Evolutionary conservation across 2,329 filamentous ascomycete species (phyloP).

Genomic region (Fusarium setosum): DNA sequence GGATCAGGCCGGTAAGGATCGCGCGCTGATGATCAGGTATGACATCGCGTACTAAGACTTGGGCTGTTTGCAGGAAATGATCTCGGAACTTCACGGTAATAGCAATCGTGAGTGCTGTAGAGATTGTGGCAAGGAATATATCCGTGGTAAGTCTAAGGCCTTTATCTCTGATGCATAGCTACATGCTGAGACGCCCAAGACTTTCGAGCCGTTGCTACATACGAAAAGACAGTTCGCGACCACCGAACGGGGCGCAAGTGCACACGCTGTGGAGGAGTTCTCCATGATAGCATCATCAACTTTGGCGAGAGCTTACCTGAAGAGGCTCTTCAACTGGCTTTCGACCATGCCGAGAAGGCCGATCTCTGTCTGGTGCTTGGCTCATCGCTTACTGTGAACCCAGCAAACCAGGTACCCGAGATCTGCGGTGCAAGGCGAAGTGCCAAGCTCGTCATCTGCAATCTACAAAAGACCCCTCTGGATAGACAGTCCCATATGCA

Average conservation of each 20-base stretch:
- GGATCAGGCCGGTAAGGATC: constrained; percentile 54
- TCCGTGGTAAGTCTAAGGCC: constrained; percentile 48
- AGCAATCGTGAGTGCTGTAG: constrained; percentile 58
- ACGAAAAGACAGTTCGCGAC: constrained; percentile 55
- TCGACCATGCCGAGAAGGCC: constrained; percentile 51
- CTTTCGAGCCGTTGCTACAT: constrained; percentile 56
- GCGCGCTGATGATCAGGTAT: rapidly evolving
- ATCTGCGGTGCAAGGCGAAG: constrained; percentile 44
- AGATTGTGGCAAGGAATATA: constrained; percentile 58
- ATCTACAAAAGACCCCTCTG: constrained; percentile 57
- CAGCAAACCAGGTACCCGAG: constrained; percentile 55
- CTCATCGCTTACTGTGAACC: constrained; percentile 57
- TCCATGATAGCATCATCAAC: constrained; percentile 59
- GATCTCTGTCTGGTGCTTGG: constrained; percentile 60
- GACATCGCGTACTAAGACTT: not conserved
- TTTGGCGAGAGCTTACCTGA: constrained; percentile 54
- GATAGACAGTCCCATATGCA: constrained; percentile 49
- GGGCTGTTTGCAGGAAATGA: constrained; percentile 46
- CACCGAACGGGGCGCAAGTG: constrained; percentile 61
- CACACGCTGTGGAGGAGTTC: constrained; percentile 49
- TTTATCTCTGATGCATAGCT: rapidly evolving
- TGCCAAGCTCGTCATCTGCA: constrained; percentile 56
- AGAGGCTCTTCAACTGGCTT: constrained; percentile 47
- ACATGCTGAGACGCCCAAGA: constrained; percentile 41
- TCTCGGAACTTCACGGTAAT: constrained; percentile 61